A percentile compares a stretch with the other conserved stretches of the same genome.
phyloP scores from a whole-genome alignment of 257 asterid species.

The Solanum habrochaites region DNA sequence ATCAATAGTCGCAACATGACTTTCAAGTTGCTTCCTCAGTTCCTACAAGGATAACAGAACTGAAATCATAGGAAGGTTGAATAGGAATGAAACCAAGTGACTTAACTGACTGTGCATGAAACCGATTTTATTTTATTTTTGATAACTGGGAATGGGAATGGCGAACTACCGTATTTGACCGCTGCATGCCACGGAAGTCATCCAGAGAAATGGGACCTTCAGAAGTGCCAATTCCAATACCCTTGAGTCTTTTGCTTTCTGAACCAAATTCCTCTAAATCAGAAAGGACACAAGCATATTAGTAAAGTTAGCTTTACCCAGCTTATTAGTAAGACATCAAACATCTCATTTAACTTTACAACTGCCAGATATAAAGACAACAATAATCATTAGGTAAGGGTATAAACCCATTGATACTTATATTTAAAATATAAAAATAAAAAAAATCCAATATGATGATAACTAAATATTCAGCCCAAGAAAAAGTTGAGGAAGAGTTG shows the following conservation, averaged over 20 bases:
- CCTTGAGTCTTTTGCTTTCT: constrained; percentile 79
- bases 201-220: constrained; percentile 94
- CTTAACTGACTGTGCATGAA: neutral
- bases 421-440: neutral
- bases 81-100: neutral
- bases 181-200: constrained; percentile 90
- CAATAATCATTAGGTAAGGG: neutral
- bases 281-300: constrained; percentile 5
- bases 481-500: neutral
- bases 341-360: neutral
- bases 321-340: neutral
- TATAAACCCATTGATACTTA: neutral
- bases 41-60: constrained; percentile 38
- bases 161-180: constrained; percentile 66
- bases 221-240: constrained; percentile 88
- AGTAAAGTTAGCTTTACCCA: neutral
- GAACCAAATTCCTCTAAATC: constrained; percentile 49
- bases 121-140: neutral
- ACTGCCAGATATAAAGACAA: neutral
- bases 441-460: neutral
- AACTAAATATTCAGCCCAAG: neutral
- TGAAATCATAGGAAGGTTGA: neutral
- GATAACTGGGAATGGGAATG: neutral
- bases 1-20: constrained; percentile 57
- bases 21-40: constrained; percentile 81